phyloP scores from a whole-genome alignment of 192 early-diverging fungal species.

The Coemansia biformis region DNA sequence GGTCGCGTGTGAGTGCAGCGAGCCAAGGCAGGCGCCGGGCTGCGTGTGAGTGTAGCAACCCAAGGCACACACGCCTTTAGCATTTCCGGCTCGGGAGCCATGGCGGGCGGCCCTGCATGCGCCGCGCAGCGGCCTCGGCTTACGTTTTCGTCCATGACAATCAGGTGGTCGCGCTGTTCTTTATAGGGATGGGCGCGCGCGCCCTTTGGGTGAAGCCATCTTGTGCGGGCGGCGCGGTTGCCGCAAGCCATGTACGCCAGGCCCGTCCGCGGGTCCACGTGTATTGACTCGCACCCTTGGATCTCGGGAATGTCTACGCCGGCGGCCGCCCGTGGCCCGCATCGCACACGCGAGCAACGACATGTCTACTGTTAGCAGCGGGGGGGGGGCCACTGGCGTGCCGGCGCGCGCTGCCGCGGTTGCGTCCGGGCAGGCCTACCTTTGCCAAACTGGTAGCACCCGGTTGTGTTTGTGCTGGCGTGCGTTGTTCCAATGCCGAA shows the following conservation, averaged over 20 bases:
- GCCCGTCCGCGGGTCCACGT: slow-evolving; percentile 51
- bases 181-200: slow-evolving; percentile 13
- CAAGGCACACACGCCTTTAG: too few relatives aligned
- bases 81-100: too few relatives aligned
- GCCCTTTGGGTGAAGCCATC: slow-evolving; percentile 44
- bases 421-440: slow-evolving; percentile 21
- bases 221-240: slow-evolving; percentile 40
- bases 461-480: slow-evolving; percentile 24
- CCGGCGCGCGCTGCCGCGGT: too few relatives aligned
- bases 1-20: too few relatives aligned
- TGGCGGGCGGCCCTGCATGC: not conserved
- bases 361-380: too few relatives aligned
- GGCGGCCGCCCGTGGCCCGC: too few relatives aligned
- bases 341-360: too few relatives aligned
- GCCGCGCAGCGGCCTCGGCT: not conserved
- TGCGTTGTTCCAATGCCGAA: slow-evolving; percentile 36
- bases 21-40: too few relatives aligned
- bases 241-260: slow-evolving; percentile 57
- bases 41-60: too few relatives aligned
- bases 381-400: too few relatives aligned
- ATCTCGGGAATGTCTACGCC: slow-evolving; percentile 28
- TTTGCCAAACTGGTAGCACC: slow-evolving; percentile 39
- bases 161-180: slow-evolving; percentile 34
- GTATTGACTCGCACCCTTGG: slow-evolving; percentile 59
- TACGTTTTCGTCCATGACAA: slow-evolving; percentile 54